Evolutionary conservation across 176 grass and related monocot species (phyloP), one percentile per base, ranked within the genome.

Genomic region (Puccinellia tenuiflora): DNA sequence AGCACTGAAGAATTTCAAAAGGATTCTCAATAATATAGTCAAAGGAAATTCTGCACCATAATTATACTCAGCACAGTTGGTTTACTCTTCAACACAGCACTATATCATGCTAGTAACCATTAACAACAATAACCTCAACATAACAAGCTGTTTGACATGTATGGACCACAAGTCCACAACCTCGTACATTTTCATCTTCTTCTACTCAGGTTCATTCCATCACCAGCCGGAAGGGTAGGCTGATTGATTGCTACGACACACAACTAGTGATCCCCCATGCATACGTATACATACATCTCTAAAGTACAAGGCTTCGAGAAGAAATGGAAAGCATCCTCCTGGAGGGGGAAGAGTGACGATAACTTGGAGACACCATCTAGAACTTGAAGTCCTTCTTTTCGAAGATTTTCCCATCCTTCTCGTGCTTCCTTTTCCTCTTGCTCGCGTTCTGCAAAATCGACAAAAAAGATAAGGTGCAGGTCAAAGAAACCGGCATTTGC

Each of bases 321-420:
- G 68, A 73, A 46, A 43, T 34, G 39, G 18, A 72, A n/a, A 31
- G 45, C 43, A 50, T 66, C 68, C 28, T 17, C 22, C 77, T 50
- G 1, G 20, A n/a, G 1, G 67, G 68, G 4, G 39, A 83, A 5
- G 54, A 7, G 30, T 2, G 0, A 28, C 22, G 3, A 1, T 22
- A 28, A 10, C 33, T 5, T 13, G 39, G 9, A 6, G 21, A 11
- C 51, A 10, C 43, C 22, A 2, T 74, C 83, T 95, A 99, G 66
- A 99, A n/a, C n/a, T n/a, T n/a, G n/a, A n/a, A n/a, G n/a, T n/a
- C n/a, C n/a, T n/a, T n/a, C n/a, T n/a, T n/a, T n/a, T n/a, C n/a
- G n/a, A n/a, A n/a, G n/a, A n/a, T n/a, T n/a, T n/a, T n/a, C n/a
- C n/a, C n/a, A n/a, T n/a, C n/a, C n/a, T n/a, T n/a, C n/a, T n/a